Evolutionary conservation across 441 rosid genomes (phyloP).

Genomic region (Pelargonium citronellum): DNA sequence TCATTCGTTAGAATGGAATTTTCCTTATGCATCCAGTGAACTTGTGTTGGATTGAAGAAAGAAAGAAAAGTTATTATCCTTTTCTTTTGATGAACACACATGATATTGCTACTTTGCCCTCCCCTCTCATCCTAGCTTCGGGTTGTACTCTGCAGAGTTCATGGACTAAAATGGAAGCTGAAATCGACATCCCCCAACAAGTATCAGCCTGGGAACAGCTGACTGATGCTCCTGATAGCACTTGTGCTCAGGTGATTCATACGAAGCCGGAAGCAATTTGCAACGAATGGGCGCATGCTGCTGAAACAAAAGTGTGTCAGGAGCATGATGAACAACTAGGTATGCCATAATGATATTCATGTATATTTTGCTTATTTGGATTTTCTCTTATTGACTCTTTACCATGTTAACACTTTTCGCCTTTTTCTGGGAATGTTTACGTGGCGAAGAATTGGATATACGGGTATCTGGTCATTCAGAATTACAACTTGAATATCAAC

Average conservation of each 20-base stretch:
- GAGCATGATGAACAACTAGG: conserved; percentile 36
- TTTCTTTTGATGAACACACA: too few species aligned
- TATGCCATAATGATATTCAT: conserved; percentile 11
- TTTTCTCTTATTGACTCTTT: neutral
- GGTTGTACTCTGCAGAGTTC: conserved; percentile 42
- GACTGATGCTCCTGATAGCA: conserved; percentile 55
- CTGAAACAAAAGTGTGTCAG: conserved; percentile 25
- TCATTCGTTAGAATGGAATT: too few species aligned
- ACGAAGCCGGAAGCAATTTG: conserved; percentile 39
- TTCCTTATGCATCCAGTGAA: neutral
- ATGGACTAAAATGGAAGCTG: conserved; percentile 51
- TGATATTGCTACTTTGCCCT: neutral
- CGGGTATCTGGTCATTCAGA: conserved; percentile 24
- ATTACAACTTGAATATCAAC: conserved; percentile 24
- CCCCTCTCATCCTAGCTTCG: neutral
- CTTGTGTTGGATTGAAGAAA: neutral
- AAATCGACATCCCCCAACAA: conserved; percentile 44
- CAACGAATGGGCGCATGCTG: conserved; percentile 29
- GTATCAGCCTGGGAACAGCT: conserved; percentile 35
- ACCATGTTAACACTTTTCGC: neutral
- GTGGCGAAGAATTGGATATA: conserved; percentile 30
- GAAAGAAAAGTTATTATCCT: too few species aligned
- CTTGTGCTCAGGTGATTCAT: conserved; percentile 57
- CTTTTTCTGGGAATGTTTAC: conserved; percentile 27
- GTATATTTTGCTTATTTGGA: neutral